A percentile compares a stretch with the other conserved stretches of the same genome.
Evolutionary conservation across 345 rosid species (phyloP).

Genomic region (Syzygium aromaticum): DNA sequence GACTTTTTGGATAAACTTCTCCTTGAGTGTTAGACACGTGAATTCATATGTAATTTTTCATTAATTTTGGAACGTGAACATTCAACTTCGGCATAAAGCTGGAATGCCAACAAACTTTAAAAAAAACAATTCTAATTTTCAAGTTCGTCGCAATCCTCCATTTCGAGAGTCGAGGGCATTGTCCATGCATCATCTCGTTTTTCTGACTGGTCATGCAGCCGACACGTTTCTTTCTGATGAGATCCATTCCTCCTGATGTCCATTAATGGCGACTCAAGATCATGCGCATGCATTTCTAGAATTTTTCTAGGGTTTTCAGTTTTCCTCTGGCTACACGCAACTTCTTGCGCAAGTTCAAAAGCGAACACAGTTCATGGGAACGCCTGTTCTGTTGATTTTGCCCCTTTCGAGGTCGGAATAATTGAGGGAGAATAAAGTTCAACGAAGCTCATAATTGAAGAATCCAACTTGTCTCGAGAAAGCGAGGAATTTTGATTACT

Average conservation of each 20-base stretch:
- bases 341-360: neutral
- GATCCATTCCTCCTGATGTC: neutral
- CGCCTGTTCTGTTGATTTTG: neutral
- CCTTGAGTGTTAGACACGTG: neutral
- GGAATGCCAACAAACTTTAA: fast-evolving
- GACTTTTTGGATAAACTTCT: no score
- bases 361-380: neutral
- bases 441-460: neutral
- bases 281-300: neutral
- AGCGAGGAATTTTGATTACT: neutral
- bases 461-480: neutral
- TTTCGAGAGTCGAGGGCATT: neutral
- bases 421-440: neutral
- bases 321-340: neutral
- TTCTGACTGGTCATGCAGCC: neutral
- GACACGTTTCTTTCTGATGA: neutral
- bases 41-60: neutral
- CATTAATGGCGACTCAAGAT: neutral
- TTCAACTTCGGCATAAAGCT: neutral
- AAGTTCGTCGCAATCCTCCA: neutral
- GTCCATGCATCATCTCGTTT: neutral
- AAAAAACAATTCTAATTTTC: neutral
- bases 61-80: neutral
- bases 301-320: neutral
- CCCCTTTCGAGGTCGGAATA: neutral